Conservation (phyloP, 371 early-diverging fungal species). For the Haplosporangium sp. region DNA sequence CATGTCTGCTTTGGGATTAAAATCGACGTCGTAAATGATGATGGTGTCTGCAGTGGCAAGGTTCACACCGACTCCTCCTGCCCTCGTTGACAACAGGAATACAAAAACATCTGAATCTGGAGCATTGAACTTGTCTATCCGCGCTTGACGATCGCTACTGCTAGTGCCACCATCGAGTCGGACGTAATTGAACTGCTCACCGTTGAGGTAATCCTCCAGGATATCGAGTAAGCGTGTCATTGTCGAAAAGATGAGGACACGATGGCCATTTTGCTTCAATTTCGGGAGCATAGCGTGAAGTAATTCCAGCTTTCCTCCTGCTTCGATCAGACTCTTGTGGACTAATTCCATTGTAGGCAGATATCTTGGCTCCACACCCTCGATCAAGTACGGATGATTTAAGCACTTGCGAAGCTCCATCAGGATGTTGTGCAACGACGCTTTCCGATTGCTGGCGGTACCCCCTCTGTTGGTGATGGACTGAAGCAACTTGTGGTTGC, state of each 20-base stretch:
- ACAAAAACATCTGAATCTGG: constrained; percentile 79
- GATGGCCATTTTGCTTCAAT: constrained; percentile 84
- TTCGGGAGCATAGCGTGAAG: constrained; percentile 91
- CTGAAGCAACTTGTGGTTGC: constrained; percentile 62
- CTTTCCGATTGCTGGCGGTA: constrained; percentile 42
- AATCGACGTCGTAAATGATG: constrained; percentile 95
- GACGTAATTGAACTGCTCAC: constrained; percentile 72
- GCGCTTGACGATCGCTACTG: constrained; percentile 72
- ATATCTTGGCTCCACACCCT: constrained; percentile 87
- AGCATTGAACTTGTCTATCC: constrained; percentile 87
- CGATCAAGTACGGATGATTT: constrained; percentile 88
- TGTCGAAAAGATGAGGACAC: constrained; percentile 97
- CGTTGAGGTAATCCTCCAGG: constrained; percentile 89
- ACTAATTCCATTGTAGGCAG: constrained; percentile 72
- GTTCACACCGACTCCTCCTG: constrained; percentile 97
- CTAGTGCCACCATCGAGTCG: constrained; percentile 88
- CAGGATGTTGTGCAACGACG: constrained; percentile 58
- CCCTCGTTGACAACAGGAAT: constrained; percentile 88
- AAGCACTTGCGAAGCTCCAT: constrained; percentile 90
- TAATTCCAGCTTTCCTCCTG: constrained; percentile 91
- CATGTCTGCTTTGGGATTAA: constrained; percentile 93
- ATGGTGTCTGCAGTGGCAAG: constrained; percentile 94
- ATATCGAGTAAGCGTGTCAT: constrained; percentile 91
- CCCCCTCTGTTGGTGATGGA: constrained; percentile 56
- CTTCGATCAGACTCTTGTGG: constrained; percentile 81